Evolutionary conservation across 2,329 filamentous ascomycete species (phyloP).

Genomic region (Coniella vitis): DNA sequence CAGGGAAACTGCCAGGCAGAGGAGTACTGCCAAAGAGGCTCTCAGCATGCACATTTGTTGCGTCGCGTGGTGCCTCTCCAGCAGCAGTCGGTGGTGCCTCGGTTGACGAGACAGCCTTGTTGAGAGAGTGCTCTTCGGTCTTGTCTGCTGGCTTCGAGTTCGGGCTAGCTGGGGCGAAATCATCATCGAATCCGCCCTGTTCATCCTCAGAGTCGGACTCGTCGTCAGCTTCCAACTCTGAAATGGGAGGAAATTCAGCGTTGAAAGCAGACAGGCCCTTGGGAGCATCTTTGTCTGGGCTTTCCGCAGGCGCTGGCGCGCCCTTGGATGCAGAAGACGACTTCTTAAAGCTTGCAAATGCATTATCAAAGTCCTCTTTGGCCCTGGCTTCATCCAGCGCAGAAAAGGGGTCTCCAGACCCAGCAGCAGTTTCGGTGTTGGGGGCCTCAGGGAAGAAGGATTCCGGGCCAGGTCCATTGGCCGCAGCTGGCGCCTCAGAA

Average conservation of each 20-base stretch:
- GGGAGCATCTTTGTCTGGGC: conserved; percentile 32
- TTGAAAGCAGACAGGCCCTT: conserved; percentile 50
- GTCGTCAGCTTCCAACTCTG: conserved; percentile 74
- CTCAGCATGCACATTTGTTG: conserved; percentile 21
- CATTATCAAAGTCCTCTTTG: conserved; percentile 79
- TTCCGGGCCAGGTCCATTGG: conserved; percentile 10
- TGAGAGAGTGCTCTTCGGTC: conserved; percentile 22
- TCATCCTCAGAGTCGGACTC: conserved; percentile 78
- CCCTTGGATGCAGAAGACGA: conserved; percentile 40
- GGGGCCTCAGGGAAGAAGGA: conserved; percentile 10
- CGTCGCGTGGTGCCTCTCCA: conserved; percentile 13
- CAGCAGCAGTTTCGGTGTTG: conserved; percentile 8
- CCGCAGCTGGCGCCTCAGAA: conserved; percentile 6
- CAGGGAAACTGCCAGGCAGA: conserved; percentile 18
- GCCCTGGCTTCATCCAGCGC: conserved; percentile 50
- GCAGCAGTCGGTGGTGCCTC: conserved; percentile 16
- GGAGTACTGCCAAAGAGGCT: conserved; percentile 35
- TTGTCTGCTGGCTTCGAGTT: conserved; percentile 26
- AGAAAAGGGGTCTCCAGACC: conserved; percentile 41
- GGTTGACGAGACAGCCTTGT: conserved; percentile 23
- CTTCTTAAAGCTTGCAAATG: conserved; percentile 68
- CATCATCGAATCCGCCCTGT: conserved; percentile 83
- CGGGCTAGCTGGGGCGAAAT: conserved; percentile 67
- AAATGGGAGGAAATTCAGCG: conserved; percentile 87
- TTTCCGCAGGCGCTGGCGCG: neutral